Evolutionary conservation across 805 yeast species (phyloP).

Genomic region (Nakazawaea ishiwadae): DNA sequence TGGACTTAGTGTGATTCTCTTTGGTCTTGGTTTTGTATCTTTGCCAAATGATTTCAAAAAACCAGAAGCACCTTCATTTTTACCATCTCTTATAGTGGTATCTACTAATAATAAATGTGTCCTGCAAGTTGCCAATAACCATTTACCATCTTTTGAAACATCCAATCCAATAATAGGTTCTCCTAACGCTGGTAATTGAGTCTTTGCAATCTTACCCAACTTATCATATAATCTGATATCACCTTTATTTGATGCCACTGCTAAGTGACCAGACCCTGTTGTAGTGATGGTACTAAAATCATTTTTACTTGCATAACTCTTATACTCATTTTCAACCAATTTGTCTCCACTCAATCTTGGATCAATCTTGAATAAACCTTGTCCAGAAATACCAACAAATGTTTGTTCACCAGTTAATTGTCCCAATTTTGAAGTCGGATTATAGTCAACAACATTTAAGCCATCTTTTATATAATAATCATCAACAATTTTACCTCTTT

Average conservation of each 20-base stretch:
- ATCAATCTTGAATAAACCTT: constrained; percentile 70
- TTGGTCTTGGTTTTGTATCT: constrained; percentile 65
- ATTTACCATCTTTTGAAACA: constrained; percentile 73
- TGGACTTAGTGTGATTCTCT: constrained; percentile 61
- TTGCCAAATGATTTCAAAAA: constrained; percentile 61
- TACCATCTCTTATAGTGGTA: constrained; percentile 55
- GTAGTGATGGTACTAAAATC: constrained; percentile 61
- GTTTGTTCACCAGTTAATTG: constrained; percentile 73
- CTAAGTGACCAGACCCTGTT: constrained; percentile 69
- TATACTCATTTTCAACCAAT: constrained; percentile 51
- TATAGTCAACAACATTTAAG: constrained; percentile 49
- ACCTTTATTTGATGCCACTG: constrained; percentile 73
- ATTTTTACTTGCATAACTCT: constrained; percentile 49
- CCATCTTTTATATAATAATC: constrained; percentile 64
- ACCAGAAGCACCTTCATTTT: constrained; percentile 55
- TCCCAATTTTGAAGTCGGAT: constrained; percentile 69
- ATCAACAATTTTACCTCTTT: constrained; percentile 77
- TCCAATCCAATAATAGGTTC: constrained; percentile 66
- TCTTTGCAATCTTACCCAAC: constrained; percentile 72
- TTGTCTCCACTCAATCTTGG: constrained; percentile 63
- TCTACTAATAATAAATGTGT: constrained; percentile 70
- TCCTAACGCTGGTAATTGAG: constrained; percentile 78
- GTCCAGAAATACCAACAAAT: constrained; percentile 62
- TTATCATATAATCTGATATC: constrained; percentile 70
- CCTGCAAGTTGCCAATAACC: constrained; percentile 77